Conservation (phyloP, 2,329 filamentous ascomycete species). For the Colletotrichum cordylinicola region DNA sequence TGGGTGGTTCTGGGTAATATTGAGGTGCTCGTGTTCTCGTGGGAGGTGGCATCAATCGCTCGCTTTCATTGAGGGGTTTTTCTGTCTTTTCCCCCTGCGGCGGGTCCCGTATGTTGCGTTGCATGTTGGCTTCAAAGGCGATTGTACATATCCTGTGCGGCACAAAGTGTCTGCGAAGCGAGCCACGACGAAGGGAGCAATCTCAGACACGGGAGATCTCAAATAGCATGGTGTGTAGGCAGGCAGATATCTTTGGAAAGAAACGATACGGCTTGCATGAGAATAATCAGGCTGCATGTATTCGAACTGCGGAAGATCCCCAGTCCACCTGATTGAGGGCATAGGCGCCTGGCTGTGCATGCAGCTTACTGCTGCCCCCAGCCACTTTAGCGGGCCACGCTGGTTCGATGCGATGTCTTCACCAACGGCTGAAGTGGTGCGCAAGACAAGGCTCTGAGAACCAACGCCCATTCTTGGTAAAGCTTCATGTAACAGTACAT, state of each 20-base stretch:
- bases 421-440: accelerated
- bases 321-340: neutral
- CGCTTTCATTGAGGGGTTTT: neutral
- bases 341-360: neutral
- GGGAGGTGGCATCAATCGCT: neutral
- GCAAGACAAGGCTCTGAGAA: neutral
- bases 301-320: neutral
- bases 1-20: neutral
- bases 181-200: neutral
- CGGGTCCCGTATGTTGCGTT: accelerated
- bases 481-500: neutral
- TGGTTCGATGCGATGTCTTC: neutral
- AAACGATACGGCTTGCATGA: neutral
- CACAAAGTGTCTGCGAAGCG: neutral
- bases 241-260: no score
- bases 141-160: neutral
- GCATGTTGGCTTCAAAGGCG: neutral
- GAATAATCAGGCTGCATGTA: neutral
- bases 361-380: neutral
- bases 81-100: neutral
- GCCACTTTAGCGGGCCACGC: neutral
- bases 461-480: neutral
- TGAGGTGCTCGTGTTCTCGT: neutral
- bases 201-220: neutral
- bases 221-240: no score